Conservation (phyloP, 495 filamentous ascomycete species). For the Trichocladium antarcticum region DNA sequence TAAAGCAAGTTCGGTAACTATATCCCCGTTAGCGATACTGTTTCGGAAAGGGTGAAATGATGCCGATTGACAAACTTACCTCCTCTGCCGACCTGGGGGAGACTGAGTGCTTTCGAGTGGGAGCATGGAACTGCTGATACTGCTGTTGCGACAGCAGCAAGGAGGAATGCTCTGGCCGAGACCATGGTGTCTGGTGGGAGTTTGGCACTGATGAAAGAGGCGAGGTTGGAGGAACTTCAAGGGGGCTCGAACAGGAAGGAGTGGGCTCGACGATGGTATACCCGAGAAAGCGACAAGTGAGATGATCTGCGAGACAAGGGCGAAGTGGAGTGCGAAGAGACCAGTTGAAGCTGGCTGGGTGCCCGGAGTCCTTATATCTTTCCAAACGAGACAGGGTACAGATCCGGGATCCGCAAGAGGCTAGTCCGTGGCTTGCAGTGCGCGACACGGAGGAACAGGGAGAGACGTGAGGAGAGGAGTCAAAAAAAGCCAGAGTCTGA, state of each 20-base stretch:
- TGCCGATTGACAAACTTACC: conserved; percentile 7
- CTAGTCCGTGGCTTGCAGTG: conserved; percentile 3
- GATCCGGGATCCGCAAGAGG: background rate
- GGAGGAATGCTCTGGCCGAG: conserved; percentile 16
- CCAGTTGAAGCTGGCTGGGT: conserved; percentile 1
- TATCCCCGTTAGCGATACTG: conserved; percentile 13
- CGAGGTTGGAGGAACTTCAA: conserved; percentile 1
- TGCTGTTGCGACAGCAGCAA: conserved; percentile 20
- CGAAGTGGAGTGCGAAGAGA: conserved; percentile 4
- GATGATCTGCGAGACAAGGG: background rate
- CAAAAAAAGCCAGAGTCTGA: conserved; percentile 10
- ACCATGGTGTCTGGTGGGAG: conserved; percentile 19
- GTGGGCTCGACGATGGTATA: background rate
- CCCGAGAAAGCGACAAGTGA: background rate
- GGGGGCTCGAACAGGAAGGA: too few relatives aligned
- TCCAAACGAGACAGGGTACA: background rate
- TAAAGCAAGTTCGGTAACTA: conserved; percentile 32
- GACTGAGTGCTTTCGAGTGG: conserved; percentile 9
- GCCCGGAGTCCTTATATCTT: conserved; percentile 11
- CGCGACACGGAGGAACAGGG: background rate
- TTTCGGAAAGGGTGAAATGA: too few relatives aligned
- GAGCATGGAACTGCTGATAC: conserved; percentile 17
- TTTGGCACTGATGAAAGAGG: conserved; percentile 4
- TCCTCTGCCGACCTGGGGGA: conserved; percentile 19
- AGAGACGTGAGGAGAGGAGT: conserved; percentile 2